Percentiles rank a stretch among this genome's conserved stretches.
Conservation (phyloP, 202 grass and related monocot species). For the Cymbopogon flexuosus region DNA sequence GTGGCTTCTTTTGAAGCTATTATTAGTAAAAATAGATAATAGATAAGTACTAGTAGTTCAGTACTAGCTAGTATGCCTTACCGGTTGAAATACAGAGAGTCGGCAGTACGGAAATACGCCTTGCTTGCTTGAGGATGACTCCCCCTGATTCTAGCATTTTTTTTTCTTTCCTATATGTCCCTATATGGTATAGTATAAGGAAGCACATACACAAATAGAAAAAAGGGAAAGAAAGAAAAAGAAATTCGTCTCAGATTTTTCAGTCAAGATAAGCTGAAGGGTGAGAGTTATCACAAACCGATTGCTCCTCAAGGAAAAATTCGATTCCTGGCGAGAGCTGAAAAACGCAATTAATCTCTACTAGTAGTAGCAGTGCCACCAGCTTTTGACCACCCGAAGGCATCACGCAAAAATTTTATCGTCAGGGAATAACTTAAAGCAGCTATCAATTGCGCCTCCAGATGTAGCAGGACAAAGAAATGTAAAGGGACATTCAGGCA, state of each 20-base stretch:
- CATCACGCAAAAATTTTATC: conserved; percentile 26
- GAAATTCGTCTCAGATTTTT: not conserved
- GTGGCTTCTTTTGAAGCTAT: too few relatives aligned
- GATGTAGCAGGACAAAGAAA: conserved; percentile 43
- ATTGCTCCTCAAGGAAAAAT: conserved; percentile 5
- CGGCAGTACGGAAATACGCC: not conserved
- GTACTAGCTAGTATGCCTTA: not conserved
- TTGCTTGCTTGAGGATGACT: not conserved
- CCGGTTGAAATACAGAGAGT: not conserved
- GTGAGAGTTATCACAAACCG: conserved; percentile 3
- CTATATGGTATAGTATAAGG: conserved; percentile 20
- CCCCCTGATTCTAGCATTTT: not conserved
- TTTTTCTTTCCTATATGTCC: not conserved
- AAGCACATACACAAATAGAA: not conserved
- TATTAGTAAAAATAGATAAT: too few relatives aligned
- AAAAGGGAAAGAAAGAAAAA: not conserved
- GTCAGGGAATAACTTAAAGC: conserved; percentile 34
- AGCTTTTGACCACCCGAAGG: conserved; percentile 41
- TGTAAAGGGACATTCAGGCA: conserved; percentile 29
- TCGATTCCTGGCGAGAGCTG: conserved; percentile 29
- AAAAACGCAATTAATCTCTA: conserved; percentile 30
- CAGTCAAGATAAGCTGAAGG: conserved; percentile 11
- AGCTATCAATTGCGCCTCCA: conserved; percentile 25
- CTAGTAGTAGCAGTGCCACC: not conserved
- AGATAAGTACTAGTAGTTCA: too few relatives aligned